phyloP scores from a whole-genome alignment of 2,329 filamentous ascomycete genomes.

The Pseudogymnoascus sp. region DNA sequence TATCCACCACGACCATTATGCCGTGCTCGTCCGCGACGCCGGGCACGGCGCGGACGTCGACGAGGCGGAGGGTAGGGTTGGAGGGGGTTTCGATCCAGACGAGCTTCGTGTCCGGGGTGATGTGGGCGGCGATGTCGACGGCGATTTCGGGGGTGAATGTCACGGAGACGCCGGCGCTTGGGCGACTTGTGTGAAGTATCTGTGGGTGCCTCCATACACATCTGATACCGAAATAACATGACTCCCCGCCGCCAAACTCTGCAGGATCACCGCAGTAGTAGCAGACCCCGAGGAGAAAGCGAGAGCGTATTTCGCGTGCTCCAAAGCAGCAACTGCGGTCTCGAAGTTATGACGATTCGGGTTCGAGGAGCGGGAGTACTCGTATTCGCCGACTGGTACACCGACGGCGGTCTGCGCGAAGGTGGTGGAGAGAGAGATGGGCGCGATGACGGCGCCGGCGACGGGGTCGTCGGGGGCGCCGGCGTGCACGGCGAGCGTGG shows the following conservation, averaged over 20 bases:
- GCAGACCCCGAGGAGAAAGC: constrained; percentile 93
- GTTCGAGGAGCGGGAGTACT: constrained; percentile 91
- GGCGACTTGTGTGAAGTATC: constrained; percentile 98
- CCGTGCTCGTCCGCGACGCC: constrained; percentile 77
- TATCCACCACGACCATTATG: constrained; percentile 96
- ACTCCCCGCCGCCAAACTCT: constrained; percentile 82
- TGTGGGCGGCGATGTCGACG: constrained; percentile 75
- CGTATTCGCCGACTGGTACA: constrained; percentile 78
- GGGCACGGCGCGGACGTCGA: constrained; percentile 84
- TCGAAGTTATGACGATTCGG: constrained; percentile 96
- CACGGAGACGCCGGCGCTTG: constrained; percentile 84
- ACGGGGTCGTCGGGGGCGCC: constrained; percentile 83
- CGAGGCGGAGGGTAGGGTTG: constrained; percentile 87
- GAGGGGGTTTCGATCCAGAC: constrained; percentile 97
- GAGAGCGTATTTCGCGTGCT: constrained; percentile 86
- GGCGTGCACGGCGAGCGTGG: constrained; percentile 90
- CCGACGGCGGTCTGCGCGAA: constrained; percentile 89
- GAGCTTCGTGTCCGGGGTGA: constrained; percentile 81
- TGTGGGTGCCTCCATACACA: constrained; percentile 95
- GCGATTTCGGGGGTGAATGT: constrained; percentile 93
- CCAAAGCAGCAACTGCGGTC: constrained; percentile 79
- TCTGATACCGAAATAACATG: constrained; percentile 96
- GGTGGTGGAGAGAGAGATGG: constrained; percentile 93
- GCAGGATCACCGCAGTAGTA: constrained; percentile 86
- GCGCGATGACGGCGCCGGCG: constrained; percentile 91